Evolutionary conservation across 2,329 filamentous ascomycete species (phyloP).

Genomic region (Xylariaceae sp.): DNA sequence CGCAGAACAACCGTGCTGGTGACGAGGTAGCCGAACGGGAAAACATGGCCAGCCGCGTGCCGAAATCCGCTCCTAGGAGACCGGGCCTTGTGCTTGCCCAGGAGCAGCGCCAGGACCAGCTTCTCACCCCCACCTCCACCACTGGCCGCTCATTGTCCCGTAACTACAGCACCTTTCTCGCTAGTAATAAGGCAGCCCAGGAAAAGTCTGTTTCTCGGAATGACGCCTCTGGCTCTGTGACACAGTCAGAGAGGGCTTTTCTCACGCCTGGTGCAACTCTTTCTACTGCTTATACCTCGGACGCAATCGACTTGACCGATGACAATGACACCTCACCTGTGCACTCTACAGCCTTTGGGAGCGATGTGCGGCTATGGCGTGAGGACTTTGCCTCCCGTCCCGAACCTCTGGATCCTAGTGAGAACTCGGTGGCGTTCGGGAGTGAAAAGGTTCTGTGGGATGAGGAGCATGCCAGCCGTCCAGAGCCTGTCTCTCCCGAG

Average conservation of each 20-base stretch:
- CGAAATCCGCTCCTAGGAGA: constrained; percentile 42
- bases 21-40: constrained; percentile 15
- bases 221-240: constrained; percentile 5
- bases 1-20: constrained; percentile 17
- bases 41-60: constrained; percentile 43
- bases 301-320: constrained; percentile 33
- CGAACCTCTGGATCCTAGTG: constrained; percentile 21
- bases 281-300: constrained; percentile 27
- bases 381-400: constrained; percentile 32
- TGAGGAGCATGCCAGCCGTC: constrained; percentile 38
- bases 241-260: constrained; percentile 17
- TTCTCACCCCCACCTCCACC: constrained; percentile 40
- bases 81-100: constrained; percentile 41
- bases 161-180: constrained; percentile 34
- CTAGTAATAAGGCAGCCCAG: constrained; percentile 20
- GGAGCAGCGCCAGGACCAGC: constrained; percentile 39
- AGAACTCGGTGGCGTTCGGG: constrained; percentile 25
- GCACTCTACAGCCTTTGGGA: constrained; percentile 22
- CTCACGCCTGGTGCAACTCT: constrained; percentile 26
- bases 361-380: constrained; percentile 21
- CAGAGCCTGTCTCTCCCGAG: constrained; percentile 33
- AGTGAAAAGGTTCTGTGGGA: constrained; percentile 38
- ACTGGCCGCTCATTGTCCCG: constrained; percentile 30
- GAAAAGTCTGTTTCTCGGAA: constrained; percentile 23
- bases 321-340: constrained; percentile 26